These are phyloP conservation scores for Penicillium coffeae DNA, from an alignment of 495 filamentous ascomycete species.

Conservation along the genomic window DNA sequence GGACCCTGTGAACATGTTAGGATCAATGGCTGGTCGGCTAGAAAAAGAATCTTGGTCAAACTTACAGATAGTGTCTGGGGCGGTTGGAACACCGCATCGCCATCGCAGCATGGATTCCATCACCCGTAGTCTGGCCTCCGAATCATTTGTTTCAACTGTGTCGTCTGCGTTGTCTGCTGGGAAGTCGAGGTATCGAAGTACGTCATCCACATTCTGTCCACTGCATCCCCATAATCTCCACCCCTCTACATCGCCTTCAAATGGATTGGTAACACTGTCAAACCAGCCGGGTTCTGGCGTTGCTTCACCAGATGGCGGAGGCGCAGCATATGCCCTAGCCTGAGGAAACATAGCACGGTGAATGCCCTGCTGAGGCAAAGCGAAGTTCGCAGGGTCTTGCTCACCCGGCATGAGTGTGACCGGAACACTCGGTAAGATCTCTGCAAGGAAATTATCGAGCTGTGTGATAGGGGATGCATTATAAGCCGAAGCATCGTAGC, in stretches of 20 bases:
- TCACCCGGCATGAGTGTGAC: constrained; percentile 75
- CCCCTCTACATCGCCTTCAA: constrained; percentile 83
- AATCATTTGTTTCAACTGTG: constrained; percentile 35
- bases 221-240: constrained; percentile 79
- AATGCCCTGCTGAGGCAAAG: constrained; percentile 77
- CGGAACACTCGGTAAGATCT: constrained; percentile 76
- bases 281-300: constrained; percentile 67
- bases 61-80: constrained; percentile 93
- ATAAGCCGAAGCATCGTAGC: constrained; percentile 85
- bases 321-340: constrained; percentile 58
- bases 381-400: constrained; percentile 74
- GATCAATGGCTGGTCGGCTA: not conserved
- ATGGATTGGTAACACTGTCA: constrained; percentile 88
- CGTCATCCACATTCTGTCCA: constrained; percentile 90
- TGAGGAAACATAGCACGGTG: constrained; percentile 79
- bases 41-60: constrained; percentile 7
- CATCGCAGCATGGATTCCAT: constrained; percentile 91
- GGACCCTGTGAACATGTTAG: constrained; percentile 57
- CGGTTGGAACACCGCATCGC: constrained; percentile 89
- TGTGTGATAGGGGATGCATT: constrained; percentile 78
- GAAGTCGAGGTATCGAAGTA: constrained; percentile 76
- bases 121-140: constrained; percentile 71
- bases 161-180: constrained; percentile 23
- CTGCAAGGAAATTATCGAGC: constrained; percentile 77
- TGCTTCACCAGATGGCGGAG: constrained; percentile 43